phyloP scores from a whole-genome alignment of 1,284 basidiomycete species.

The Cutaneotrichosporon curvatum region DNA sequence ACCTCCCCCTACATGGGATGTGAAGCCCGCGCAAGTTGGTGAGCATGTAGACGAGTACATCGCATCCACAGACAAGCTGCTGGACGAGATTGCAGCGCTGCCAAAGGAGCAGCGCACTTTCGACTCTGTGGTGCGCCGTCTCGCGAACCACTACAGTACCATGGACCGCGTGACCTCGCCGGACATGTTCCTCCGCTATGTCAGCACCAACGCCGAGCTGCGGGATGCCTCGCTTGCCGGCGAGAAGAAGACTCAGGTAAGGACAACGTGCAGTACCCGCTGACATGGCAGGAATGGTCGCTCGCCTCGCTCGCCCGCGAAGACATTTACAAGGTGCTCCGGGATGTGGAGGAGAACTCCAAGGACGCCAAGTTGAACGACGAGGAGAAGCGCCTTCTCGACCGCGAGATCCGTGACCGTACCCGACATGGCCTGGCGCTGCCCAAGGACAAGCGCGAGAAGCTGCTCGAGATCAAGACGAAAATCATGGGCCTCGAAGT shows the following conservation, averaged over 20 bases:
- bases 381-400: slow-evolving; percentile 17
- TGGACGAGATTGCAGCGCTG: slow-evolving; percentile 11
- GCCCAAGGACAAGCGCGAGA: slow-evolving; percentile 12
- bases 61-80: slow-evolving; percentile 1
- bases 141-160: slow-evolving; percentile 6
- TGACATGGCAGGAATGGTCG: slow-evolving; percentile 9
- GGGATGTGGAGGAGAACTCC: slow-evolving; percentile 12
- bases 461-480: slow-evolving; percentile 16
- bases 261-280: background rate
- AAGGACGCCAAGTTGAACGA: slow-evolving; percentile 11
- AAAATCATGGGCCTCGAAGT: slow-evolving; percentile 15
- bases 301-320: slow-evolving; percentile 13
- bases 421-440: slow-evolving; percentile 15
- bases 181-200: slow-evolving; percentile 14
- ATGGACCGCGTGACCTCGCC: slow-evolving; percentile 6
- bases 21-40: slow-evolving; percentile 9
- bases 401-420: slow-evolving; percentile 16
- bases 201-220: slow-evolving; percentile 13
- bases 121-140: slow-evolving; percentile 12
- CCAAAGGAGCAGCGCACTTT: slow-evolving; percentile 17
- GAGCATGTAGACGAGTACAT: slow-evolving; percentile 9
- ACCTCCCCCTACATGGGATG: slow-evolving; percentile 12
- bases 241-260: slow-evolving; percentile 13
- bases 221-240: slow-evolving; percentile 14
- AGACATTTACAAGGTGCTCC: slow-evolving; percentile 17